Base-by-base conservation (phyloP, 345 rosid species). In the Sonneratia alba region DNA sequence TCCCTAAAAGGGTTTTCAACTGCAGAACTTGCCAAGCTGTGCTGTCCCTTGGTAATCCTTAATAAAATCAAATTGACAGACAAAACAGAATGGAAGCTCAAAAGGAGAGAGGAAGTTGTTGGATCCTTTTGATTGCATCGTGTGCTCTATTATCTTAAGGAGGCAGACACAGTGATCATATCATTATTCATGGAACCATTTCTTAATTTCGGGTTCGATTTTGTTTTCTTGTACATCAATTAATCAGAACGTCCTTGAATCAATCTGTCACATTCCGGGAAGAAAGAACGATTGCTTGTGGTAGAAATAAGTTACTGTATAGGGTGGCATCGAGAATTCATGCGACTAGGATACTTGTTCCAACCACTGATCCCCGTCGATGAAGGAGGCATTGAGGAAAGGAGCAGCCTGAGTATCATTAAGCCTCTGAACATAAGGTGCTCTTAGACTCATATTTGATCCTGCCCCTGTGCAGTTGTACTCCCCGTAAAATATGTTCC, bases 281-380 rank as follows among this genome's bases (percentile, higher is more conserved):
- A 42, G 32, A 62, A 27, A 62, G 32, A 61, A 45, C 10, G 24
- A 37, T 68, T 10, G 49, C 16, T 40, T 68, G 8, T 19, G 6
- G 32, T 34, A 38, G 9, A 18, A n/a, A 67, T 19, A 1, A 1
- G 21, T 67, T 7, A 24, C 6, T 67, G 47, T 67, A 16, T 9
- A 38, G 6, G 11, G 9, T 22, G 51, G 22, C 6, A 40, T 19
- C 16, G 48, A 15, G 51, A 21, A 32, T 40, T 67, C 70, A 40
- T 42, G 75, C 27, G 62, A 70, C n/a, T 19, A 40, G 19, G 59
- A 42, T 13, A 48, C n/a, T 57, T 53, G 40, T 55, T 77, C 88
- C 67, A 91, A 53, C 96, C 98, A 94, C 57, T 85, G 91, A 74
- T 94, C 89, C 7, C 87, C 96, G 70, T 94, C 96, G 38, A 91